Base-by-base conservation (phyloP, 495 filamentous ascomycete species). In the Trypethelium eluteriae region DNA sequence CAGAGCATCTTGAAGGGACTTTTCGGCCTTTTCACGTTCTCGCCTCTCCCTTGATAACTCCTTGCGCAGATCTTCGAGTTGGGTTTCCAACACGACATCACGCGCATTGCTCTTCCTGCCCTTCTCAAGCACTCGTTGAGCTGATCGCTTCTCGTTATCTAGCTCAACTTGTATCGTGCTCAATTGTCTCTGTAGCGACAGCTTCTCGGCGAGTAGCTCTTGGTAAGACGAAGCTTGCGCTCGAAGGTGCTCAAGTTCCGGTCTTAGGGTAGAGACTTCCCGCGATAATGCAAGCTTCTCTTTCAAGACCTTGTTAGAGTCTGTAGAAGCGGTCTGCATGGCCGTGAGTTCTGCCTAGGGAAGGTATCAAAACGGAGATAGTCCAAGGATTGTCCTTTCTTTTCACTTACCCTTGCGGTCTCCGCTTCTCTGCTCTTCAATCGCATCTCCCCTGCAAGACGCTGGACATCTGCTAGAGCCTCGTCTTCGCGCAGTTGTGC, bases 211-310 rank as follows among this genome's bases (percentile, higher is more conserved):
- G 36, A 92, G 79, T 6, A 88, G 74, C 5, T 81, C 79, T 69
- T 91, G 86, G 49, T 89, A 81, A 35, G 85, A 83, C 16, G 81
- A 77, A 34, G 84, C 81, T 74, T 96, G 90, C 2, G 86, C 82
- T 67, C 84, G 82, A 12, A 96, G 79, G 71, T 91, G 87, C 63
- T 96, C 90, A 7, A 95, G 68, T 73, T 96, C 92, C 41, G 88
- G 86, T 70, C 88, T 89, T 56, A 93, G 71, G 35, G 79, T 77
- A 35, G 86, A 80, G 9, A 96, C 73, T 70, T 96, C 89, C 44
- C 88, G 86, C 25, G 84, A 79, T 25, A 97, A 80, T 1, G 84
- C 82, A 10, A 89, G 76, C 71, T 96, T 96, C 68, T 94, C 91
- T 11, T 87, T 83, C 61, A 93, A 79, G 4, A 92, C 62, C 62